Evolutionary conservation across 2,329 filamentous ascomycete genomes (phyloP), one percentile per base, ranked within the genome.

Genomic region (Colletotrichum spaethianum): DNA sequence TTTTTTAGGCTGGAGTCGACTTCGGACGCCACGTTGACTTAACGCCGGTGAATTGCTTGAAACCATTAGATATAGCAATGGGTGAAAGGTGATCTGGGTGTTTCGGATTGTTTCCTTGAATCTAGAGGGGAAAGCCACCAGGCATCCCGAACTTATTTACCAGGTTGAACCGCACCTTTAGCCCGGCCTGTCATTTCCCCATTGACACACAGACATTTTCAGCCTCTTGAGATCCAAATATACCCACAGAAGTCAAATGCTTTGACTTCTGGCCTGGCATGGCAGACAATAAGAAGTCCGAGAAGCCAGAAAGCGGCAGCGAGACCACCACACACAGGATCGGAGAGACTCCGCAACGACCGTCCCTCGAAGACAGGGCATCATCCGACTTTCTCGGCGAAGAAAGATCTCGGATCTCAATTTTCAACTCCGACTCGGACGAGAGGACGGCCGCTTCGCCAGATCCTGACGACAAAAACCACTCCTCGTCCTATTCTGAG

Each of bases 321-420:
- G 20, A 23, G 3, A 26, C 18, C 7, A 16, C 12, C 20, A 33
- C 14, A 18, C 20, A 3, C 16, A 36, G 9, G 12, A 9, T 9
- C 18, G 60, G 12, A n/a, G 33, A 33, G 16, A 12, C 28, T 5
- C 31, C 36, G 20, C 12, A 26, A 48, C 28, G 66, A 7, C 53
- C 31, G 0, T 59, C 65, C 6, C 23, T 64, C 20, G 70, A 23
- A 0, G 48, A 36, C 31, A 46, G 66, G 7, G 59, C 70, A 8
- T 72, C 66, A 14, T 64, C 70, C 14, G 70, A 70, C 16, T 55
- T 64, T 12, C 53, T 72, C 31, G 70, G 70, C 14, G 59, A 53
- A 31, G 70, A 72, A 31, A 38, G 53, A 12, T 26, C n/a, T 9
- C 70, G 66, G 7, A 61, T 69, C 38, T 72, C 53, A 26, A 60